phyloP scores from a whole-genome alignment of 345 rosid genomes.

The Cardamine chenopodiifolia region DNA sequence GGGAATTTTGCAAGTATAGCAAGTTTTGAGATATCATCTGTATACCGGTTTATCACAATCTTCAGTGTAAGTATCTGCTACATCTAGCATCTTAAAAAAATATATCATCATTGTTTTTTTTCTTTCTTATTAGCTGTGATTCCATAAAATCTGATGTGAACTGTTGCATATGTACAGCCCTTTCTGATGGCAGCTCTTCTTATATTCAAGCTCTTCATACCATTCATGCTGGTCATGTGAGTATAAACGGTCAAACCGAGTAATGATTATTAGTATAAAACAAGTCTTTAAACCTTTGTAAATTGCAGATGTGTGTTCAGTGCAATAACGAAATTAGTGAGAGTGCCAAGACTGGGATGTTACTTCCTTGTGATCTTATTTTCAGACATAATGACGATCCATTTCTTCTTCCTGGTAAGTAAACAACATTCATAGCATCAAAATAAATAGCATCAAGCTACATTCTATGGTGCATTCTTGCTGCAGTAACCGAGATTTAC shows the following conservation, averaged over 20 bases:
- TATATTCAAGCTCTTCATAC: conserved; percentile 93
- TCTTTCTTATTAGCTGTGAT: background rate
- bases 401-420: conserved; percentile 96
- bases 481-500: background rate
- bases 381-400: conserved; percentile 95
- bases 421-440: background rate
- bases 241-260: conserved; percentile 37
- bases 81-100: background rate
- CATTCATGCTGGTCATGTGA: conserved; percentile 96
- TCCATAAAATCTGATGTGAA: conserved; percentile 17
- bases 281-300: background rate
- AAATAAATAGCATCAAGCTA: conserved; percentile 1
- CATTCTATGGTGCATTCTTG: background rate
- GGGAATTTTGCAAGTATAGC: conserved; percentile 99
- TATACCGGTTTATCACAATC: conserved; percentile 87
- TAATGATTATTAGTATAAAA: background rate
- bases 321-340: conserved; percentile 78
- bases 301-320: conserved; percentile 86
- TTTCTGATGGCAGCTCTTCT: conserved; percentile 96
- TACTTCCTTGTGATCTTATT: conserved; percentile 90
- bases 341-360: conserved; percentile 83
- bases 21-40: conserved; percentile 98
- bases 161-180: conserved; percentile 58
- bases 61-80: conserved; percentile 76
- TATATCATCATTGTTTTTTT: background rate